These are phyloP conservation scores for Trichoderma hamatum DNA, from an alignment of 2,329 filamentous ascomycete genomes.

Conservation along the genomic window DNA sequence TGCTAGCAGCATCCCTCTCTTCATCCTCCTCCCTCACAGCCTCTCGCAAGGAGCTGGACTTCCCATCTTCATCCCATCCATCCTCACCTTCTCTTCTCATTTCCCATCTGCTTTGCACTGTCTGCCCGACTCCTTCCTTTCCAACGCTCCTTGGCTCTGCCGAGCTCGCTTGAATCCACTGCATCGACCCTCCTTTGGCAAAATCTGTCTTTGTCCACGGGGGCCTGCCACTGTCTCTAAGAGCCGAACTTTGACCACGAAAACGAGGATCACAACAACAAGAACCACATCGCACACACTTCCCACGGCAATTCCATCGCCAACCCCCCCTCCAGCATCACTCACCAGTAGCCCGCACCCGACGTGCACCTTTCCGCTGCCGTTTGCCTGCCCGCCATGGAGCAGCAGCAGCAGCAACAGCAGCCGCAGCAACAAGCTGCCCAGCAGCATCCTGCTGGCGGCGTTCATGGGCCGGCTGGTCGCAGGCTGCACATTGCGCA, in stretches of 20 bases:
- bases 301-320: constrained; percentile 24
- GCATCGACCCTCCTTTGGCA: constrained; percentile 45
- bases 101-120: constrained; percentile 40
- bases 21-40: constrained; percentile 37
- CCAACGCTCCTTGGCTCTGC: constrained; percentile 45
- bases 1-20: constrained; percentile 16
- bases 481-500: constrained; percentile 96
- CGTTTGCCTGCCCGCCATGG: constrained; percentile 61
- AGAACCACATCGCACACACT: constrained; percentile 2
- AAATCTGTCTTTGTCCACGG: constrained; percentile 36
- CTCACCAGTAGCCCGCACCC: constrained; percentile 40
- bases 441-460: constrained; percentile 55
- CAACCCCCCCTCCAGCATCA: constrained; percentile 22
- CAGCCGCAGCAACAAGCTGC: constrained; percentile 49
- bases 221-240: constrained; percentile 32
- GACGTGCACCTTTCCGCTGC: constrained; percentile 52
- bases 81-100: constrained; percentile 46
- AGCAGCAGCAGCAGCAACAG: constrained; percentile 57
- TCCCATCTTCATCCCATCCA: constrained; percentile 48
- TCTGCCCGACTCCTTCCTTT: constrained; percentile 41
- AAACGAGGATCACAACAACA: constrained; percentile 9
- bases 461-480: constrained; percentile 73
- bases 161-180: constrained; percentile 36
- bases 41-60: constrained; percentile 41
- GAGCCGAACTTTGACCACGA: constrained; percentile 26